Percentiles rank a stretch among this genome's conserved stretches.
Conservation (phyloP, 495 filamentous ascomycete genomes). For the Wilcoxina mikolae region DNA sequence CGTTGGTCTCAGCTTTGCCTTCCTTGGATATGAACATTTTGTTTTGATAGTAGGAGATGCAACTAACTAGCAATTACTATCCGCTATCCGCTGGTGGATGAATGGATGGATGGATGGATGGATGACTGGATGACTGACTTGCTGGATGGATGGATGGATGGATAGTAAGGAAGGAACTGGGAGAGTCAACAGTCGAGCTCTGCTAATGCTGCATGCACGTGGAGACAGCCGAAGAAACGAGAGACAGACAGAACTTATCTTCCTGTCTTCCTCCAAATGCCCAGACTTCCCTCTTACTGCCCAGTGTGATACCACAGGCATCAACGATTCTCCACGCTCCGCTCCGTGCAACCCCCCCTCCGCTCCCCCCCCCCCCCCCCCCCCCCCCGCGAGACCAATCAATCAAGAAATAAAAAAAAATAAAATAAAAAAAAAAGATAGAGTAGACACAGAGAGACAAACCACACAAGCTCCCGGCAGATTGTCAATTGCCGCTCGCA, state of each 20-base stretch:
- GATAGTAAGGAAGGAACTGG: not conserved
- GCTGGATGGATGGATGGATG: not conserved
- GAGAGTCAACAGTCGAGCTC: not conserved
- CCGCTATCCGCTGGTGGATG: too few relatives aligned
- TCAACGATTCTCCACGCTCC: too few relatives aligned
- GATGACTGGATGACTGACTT: not conserved
- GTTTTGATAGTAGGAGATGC: too few relatives aligned
- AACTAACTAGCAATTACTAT: too few relatives aligned
- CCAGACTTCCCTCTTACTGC: too few relatives aligned
- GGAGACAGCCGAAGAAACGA: not conserved
- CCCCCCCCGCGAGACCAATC: too few relatives aligned
- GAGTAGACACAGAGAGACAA: not conserved
- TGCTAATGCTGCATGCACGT: slow-evolving; percentile 1
- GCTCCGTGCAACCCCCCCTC: too few relatives aligned
- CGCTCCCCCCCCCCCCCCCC: too few relatives aligned
- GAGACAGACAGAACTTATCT: not conserved
- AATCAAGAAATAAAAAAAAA: too few relatives aligned
- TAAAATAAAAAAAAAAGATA: not conserved
- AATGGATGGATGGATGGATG: not conserved
- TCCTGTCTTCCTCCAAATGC: not conserved
- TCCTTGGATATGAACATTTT: too few relatives aligned
- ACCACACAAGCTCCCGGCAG: not conserved
- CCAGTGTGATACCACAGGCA: too few relatives aligned
- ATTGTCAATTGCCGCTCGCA: not conserved
- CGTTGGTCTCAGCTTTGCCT: too few relatives aligned